A percentile compares a stretch with the other conserved stretches of the same genome.
These are phyloP conservation scores for Epichloe bromicola DNA, from an alignment of 2,329 filamentous ascomycete genomes.

Conservation along the genomic window DNA sequence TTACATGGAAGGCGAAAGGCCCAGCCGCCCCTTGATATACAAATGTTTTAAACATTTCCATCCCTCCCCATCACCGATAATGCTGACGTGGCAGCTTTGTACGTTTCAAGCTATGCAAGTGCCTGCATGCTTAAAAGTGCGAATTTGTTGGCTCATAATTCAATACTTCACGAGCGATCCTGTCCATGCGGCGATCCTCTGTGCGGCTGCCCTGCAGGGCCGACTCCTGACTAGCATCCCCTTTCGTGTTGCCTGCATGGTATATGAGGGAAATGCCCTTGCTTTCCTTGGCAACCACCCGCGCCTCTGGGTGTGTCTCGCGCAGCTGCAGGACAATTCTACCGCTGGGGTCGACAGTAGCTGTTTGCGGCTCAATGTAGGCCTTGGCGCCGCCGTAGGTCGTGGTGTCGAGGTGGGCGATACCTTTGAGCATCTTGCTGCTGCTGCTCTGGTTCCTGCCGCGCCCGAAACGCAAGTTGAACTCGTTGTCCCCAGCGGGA, in stretches of 20 bases:
- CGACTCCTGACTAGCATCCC: constrained; percentile 6
- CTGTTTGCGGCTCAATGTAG: constrained; percentile 32
- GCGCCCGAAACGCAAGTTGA: constrained; percentile 20
- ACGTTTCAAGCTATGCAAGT: neutral
- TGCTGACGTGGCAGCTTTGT: neutral
- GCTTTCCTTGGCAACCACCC: constrained; percentile 34
- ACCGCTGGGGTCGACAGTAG: constrained; percentile 36
- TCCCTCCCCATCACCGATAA: neutral
- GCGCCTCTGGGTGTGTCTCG: constrained; percentile 24
- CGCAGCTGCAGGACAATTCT: constrained; percentile 31
- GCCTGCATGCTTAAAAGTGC: neutral
- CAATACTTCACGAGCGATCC: constrained; percentile 18
- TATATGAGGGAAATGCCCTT: constrained; percentile 24
- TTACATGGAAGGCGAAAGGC: constrained; percentile 3
- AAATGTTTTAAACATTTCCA: neutral
- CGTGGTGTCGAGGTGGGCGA: constrained; percentile 32
- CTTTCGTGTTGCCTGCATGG: constrained; percentile 12
- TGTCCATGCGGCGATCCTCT: constrained; percentile 12
- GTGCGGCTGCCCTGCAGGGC: neutral
- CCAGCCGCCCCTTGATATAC: constrained; percentile 2
- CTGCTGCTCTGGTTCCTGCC: constrained; percentile 11
- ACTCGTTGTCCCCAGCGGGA: constrained; percentile 28
- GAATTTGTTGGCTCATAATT: constrained; percentile 4
- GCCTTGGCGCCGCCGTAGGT: constrained; percentile 41
- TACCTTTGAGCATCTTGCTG: constrained; percentile 19